Conservation (phyloP, 169 alveolate species). For the Plasmodium relictum region DNA sequence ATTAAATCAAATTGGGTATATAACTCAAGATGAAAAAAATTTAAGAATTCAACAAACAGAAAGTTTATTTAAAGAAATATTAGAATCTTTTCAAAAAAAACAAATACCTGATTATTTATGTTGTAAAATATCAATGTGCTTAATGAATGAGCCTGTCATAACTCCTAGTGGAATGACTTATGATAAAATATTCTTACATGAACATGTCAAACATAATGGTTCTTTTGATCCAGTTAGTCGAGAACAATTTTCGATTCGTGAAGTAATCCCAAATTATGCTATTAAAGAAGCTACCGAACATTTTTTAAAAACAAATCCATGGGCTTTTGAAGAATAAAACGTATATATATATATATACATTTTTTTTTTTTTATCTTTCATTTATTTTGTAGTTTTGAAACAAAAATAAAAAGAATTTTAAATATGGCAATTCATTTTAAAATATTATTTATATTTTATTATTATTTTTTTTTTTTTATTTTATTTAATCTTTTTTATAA, state of each 20-base stretch:
- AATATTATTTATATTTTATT: not conserved
- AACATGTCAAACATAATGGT: conserved; percentile 87
- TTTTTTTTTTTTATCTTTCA: not conserved
- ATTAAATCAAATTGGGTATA: conserved; percentile 57
- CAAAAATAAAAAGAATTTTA: not conserved
- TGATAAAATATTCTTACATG: conserved; percentile 86
- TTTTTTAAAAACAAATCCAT: conserved; percentile 82
- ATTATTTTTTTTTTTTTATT: not conserved
- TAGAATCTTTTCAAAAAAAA: conserved; percentile 78
- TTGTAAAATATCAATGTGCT: conserved; percentile 90
- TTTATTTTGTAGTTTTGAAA: conserved; percentile 18
- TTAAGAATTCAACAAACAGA: conserved; percentile 79
- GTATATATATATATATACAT: not conserved
- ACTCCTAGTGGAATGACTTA: conserved; percentile 91
- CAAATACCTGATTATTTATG: conserved; percentile 88
- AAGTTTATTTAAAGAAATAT: conserved; percentile 78
- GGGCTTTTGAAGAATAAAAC: conserved; percentile 72
- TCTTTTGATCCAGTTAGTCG: conserved; percentile 89
- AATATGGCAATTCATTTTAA: conserved; percentile 1
- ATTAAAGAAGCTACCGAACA: conserved; percentile 87
- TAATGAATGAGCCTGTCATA: conserved; percentile 91
- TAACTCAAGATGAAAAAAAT: conserved; percentile 76
- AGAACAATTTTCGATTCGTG: conserved; percentile 69
- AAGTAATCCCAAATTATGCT: conserved; percentile 88
- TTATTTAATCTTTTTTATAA: not conserved